Conservation (phyloP, 345 rosid species). For the Camelina laxa region DNA sequence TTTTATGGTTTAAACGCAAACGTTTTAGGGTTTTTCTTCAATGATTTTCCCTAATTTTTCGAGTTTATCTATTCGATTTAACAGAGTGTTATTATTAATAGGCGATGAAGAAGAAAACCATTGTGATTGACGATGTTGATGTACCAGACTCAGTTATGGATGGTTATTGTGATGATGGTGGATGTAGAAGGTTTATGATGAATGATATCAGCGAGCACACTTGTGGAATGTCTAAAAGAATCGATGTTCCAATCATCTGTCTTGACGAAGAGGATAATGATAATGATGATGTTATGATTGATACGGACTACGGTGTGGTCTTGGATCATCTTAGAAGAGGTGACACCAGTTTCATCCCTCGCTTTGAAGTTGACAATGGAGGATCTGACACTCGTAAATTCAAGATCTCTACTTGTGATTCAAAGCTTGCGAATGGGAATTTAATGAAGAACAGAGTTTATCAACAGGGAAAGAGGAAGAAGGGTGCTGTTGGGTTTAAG, state of each 20-base stretch:
- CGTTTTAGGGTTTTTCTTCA: not conserved
- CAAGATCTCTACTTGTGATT: not conserved
- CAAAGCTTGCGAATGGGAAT: not conserved
- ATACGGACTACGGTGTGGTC: conserved; percentile 23
- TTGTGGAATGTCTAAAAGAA: not conserved
- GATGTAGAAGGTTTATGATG: conserved; percentile 18
- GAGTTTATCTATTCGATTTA: conserved; percentile 4
- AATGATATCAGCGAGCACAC: not conserved
- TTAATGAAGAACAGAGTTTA: conserved; percentile 17
- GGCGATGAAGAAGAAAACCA: not conserved
- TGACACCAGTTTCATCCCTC: not conserved
- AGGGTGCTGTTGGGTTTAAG: not conserved
- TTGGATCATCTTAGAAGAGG: conserved; percentile 24
- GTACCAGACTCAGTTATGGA: conserved; percentile 17
- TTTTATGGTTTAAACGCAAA: not conserved
- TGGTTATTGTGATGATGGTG: conserved; percentile 17
- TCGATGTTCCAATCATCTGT: conserved; percentile 24
- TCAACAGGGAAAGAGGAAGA: conserved; percentile 11
- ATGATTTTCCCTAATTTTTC: not conserved
- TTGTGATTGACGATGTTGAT: conserved; percentile 5
- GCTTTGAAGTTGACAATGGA: conserved; percentile 9
- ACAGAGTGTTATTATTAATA: conserved; percentile 15
- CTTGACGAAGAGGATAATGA: conserved; percentile 34
- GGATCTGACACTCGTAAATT: conserved; percentile 28
- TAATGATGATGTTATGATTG: conserved; percentile 19